Evolutionary conservation across 768 basidiomycete species (phyloP).

Genomic region (Clathrus columnatus): DNA sequence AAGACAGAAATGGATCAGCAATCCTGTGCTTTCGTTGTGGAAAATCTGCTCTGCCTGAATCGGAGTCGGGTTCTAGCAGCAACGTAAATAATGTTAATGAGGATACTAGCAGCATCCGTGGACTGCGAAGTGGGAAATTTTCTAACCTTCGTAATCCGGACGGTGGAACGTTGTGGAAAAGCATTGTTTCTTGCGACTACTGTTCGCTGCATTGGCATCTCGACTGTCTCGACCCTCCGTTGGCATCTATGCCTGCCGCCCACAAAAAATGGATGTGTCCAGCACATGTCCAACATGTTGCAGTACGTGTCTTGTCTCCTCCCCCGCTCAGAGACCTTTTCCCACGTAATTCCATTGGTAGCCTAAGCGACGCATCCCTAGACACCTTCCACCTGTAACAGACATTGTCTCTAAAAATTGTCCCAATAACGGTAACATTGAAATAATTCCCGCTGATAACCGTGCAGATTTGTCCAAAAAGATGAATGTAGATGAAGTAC

Average conservation of each 20-base stretch:
- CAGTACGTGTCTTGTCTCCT: constrained; percentile 45
- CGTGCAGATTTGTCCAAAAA: constrained; percentile 34
- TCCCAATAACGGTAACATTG: constrained; percentile 89
- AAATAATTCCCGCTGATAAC: constrained; percentile 65
- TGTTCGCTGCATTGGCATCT: constrained; percentile 94
- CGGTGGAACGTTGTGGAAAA: constrained; percentile 38
- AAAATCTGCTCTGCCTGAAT: constrained; percentile 50
- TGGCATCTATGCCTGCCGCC: constrained; percentile 75
- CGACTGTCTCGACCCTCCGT: constrained; percentile 90
- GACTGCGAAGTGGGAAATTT: not conserved
- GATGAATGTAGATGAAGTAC: constrained; percentile 67
- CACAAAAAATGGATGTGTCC: constrained; percentile 99
- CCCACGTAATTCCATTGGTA: constrained; percentile 23
- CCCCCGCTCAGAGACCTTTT: not conserved
- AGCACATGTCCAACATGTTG: constrained; percentile 81
- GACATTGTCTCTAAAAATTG: constrained; percentile 67
- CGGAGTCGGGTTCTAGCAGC: constrained; percentile 1
- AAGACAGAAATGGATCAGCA: constrained; percentile 72
- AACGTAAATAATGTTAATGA: not conserved
- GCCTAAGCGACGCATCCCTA: constrained; percentile 77
- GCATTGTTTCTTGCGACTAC: constrained; percentile 90
- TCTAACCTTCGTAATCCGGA: not conserved
- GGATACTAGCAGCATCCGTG: not conserved
- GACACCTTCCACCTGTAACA: constrained; percentile 55
- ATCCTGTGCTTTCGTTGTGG: constrained; percentile 91